Base-by-base conservation (phyloP, 2,329 filamentous ascomycete species). In the Xylaria digitata region DNA sequence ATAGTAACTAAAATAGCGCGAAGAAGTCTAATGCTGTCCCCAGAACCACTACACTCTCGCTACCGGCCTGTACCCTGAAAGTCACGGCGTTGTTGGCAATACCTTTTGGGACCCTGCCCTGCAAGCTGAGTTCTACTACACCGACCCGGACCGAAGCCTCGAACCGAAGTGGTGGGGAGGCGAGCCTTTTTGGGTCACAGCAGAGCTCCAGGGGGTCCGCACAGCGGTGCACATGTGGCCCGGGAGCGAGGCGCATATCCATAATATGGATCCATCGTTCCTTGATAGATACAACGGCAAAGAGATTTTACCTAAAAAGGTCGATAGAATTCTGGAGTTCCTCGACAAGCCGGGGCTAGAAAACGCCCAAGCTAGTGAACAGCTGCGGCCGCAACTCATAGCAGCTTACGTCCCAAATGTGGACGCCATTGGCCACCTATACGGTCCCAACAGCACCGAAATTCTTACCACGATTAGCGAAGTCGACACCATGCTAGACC, bases 161-260 rank as follows among this genome's bases (percentile, higher is more conserved):
- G 88, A 95, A 71, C 84, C 92, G 0, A 93, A 95, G 77, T 99
- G 96, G 95, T 99, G 96, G 95, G 89, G 87, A 46, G 96, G 94
- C 2, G 94, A 98, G 77, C 96, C 96, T 0, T 84, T 99, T 34
- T 99, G 96, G 96, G 90, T 91, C 30, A 96, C 95, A 1, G 95
- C 95, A 5, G 96, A 98, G 81, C 88, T 87, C 64, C 91, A 93
- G 72, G 91, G 91, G 6, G 84, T 96, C 37, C 87, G 88, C 63
- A 89, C 90, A 34, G 96, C 93, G 0, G 89, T 99, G 30, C 96
- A 99, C 78, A 99, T 99, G 96, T 99, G 96, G 96, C 96, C 96
- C 1, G 96, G 96, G 1, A 96, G 92, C 49, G 96, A 99, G 80
- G 94, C 94, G 6, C 90, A 93, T 77, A 91, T 97, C 67, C 84